Conservation (phyloP, 768 basidiomycete genomes). For the Rhizopogon rudus region DNA sequence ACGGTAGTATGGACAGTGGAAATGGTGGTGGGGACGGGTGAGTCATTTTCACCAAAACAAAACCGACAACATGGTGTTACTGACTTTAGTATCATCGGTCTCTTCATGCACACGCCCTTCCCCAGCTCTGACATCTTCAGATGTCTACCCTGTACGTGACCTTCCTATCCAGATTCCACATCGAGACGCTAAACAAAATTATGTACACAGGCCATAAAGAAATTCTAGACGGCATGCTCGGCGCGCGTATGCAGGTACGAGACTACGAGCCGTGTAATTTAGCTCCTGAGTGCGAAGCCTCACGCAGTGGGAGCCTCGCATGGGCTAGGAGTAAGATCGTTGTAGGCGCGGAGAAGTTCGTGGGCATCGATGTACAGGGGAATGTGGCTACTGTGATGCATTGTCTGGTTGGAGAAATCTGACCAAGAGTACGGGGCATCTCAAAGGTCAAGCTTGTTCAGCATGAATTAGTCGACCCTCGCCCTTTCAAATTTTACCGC, state of each 20-base stretch:
- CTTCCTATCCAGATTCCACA: no score
- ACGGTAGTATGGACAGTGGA: no score
- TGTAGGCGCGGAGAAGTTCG: conserved; percentile 16
- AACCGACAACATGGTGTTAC: no score
- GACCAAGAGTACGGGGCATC: no score
- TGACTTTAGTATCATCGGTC: no score
- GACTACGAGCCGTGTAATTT: conserved; percentile 36
- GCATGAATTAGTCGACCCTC: no score
- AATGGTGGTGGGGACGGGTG: no score
- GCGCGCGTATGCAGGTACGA: conserved; percentile 97
- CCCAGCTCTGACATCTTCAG: conserved; percentile 50
- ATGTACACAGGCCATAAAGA: conserved; percentile 65
- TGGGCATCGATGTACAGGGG: conserved; percentile 79
- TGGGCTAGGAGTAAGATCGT: neutral
- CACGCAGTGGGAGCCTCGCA: conserved; percentile 6
- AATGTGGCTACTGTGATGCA: conserved; percentile 79
- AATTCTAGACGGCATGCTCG: conserved; percentile 96
- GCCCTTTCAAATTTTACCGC: no score
- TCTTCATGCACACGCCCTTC: no score
- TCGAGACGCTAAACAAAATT: neutral
- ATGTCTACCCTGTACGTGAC: conserved; percentile 74
- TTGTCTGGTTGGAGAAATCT: conserved; percentile 93
- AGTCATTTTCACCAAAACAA: no score
- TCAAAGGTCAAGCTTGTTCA: no score
- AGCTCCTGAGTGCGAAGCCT: neutral